Conservation (phyloP, 208 protist genomes). For the Leptomonas pyrrhocoris region DNA sequence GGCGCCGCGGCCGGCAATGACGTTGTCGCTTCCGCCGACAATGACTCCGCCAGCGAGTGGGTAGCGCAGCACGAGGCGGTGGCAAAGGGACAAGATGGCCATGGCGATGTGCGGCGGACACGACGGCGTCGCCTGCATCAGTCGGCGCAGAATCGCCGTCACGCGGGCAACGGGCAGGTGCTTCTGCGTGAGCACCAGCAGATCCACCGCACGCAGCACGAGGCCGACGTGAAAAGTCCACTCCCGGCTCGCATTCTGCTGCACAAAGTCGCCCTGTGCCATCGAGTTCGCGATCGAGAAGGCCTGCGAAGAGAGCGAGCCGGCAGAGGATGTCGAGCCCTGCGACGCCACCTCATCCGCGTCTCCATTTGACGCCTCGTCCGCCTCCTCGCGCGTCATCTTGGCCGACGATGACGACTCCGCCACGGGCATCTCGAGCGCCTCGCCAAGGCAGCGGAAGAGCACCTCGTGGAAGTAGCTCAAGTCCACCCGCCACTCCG, state of each 20-base stretch:
- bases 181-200: slow-evolving; percentile 91
- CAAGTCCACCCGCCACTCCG: slow-evolving; percentile 91
- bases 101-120: slow-evolving; percentile 88
- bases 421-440: slow-evolving; percentile 68
- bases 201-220: slow-evolving; percentile 86
- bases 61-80: slow-evolving; percentile 85
- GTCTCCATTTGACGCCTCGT: slow-evolving; percentile 38
- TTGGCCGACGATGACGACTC: slow-evolving; percentile 56
- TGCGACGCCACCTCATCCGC: slow-evolving; percentile 78
- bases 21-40: slow-evolving; percentile 89
- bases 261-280: slow-evolving; percentile 76
- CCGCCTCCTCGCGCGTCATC: slow-evolving; percentile 59
- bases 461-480: slow-evolving; percentile 93
- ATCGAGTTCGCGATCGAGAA: slow-evolving; percentile 93
- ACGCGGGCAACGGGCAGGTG: slow-evolving; percentile 85
- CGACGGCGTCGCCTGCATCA: slow-evolving; percentile 66
- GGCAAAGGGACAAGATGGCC: slow-evolving; percentile 76
- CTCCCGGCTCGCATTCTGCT: slow-evolving; percentile 82
- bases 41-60: slow-evolving; percentile 79
- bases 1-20: slow-evolving; percentile 80
- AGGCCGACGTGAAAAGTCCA: slow-evolving; percentile 90
- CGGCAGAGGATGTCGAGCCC: slow-evolving; percentile 83
- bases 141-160: slow-evolving; percentile 84
- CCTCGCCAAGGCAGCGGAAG: slow-evolving; percentile 83
- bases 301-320: slow-evolving; percentile 89